phyloP scores from a whole-genome alignment of 2,329 filamentous ascomycete genomes.

The Arachnomyces sp. region DNA sequence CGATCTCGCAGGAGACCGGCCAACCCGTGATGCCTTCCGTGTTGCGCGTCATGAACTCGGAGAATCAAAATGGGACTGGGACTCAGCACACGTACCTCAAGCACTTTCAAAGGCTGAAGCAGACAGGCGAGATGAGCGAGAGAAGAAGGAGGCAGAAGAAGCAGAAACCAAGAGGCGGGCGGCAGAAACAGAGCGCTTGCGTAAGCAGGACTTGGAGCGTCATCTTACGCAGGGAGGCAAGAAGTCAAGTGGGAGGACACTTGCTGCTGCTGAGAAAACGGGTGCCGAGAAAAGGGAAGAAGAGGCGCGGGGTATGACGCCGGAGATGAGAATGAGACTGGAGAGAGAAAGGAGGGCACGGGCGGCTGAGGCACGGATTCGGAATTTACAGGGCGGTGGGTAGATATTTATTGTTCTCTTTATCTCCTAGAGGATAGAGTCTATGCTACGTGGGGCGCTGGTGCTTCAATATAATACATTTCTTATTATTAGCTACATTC shows the following conservation, averaged over 20 bases:
- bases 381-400: conserved; percentile 48
- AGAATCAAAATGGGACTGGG: conserved; percentile 72
- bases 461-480: background rate
- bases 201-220: conserved; percentile 52
- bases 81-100: conserved; percentile 62
- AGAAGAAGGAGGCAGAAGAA: conserved; percentile 60
- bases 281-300: conserved; percentile 76
- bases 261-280: conserved; percentile 60
- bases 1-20: conserved; percentile 75
- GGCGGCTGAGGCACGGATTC: conserved; percentile 82
- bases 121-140: conserved; percentile 60
- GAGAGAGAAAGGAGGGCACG: conserved; percentile 85
- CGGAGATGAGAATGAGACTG: conserved; percentile 75
- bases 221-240: conserved; percentile 31
- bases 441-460: conserved; percentile 7
- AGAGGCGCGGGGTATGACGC: conserved; percentile 74
- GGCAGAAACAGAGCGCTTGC: conserved; percentile 65
- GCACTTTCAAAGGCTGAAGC: conserved; percentile 64
- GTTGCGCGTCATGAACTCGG: conserved; percentile 77
- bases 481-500: too few relatives aligned
- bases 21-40: conserved; percentile 85
- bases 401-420: background rate
- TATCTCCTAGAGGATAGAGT: too few relatives aligned
- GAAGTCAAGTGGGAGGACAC: conserved; percentile 46
- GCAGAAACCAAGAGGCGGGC: conserved; percentile 65